These are phyloP conservation scores for Dipodascus albidus DNA, from an alignment of 805 yeast species.

Conservation along the genomic window DNA sequence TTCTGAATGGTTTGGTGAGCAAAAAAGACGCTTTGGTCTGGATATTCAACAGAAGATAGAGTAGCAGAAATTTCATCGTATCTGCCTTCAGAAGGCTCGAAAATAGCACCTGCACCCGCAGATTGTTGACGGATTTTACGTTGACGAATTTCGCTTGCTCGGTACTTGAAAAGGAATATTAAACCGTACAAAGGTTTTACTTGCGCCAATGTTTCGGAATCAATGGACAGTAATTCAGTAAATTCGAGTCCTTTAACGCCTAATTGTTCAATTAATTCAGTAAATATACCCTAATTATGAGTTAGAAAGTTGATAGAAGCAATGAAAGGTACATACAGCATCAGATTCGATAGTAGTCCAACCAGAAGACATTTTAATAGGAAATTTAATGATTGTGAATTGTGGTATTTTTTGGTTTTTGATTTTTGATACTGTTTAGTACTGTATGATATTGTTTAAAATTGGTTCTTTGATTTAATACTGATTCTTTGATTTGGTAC, in stretches of 20 bases:
- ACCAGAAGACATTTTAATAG: conserved; percentile 15
- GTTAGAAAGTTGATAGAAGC: conserved; percentile 4
- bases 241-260: conserved; percentile 43
- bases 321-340: conserved; percentile 30
- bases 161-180: conserved; percentile 51
- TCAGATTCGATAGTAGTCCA: conserved; percentile 62
- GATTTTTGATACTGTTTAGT: no score
- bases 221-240: conserved; percentile 46
- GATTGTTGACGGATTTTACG: conserved; percentile 5
- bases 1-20: conserved; percentile 55
- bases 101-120: background rate
- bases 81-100: background rate
- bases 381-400: background rate
- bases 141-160: conserved; percentile 25
- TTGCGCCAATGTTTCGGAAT: conserved; percentile 24
- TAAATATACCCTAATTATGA: conserved; percentile 37
- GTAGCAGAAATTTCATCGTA: background rate
- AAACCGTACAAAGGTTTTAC: conserved; percentile 42
- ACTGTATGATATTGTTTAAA: no score
- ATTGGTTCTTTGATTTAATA: no score
- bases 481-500: no score
- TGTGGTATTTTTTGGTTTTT: background rate
- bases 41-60: background rate
- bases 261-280: conserved; percentile 46
- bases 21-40: conserved; percentile 33